Conservation (phyloP, 805 yeast species). For the baker's yeast (Saccharomyces cerevisiae) region DNA sequence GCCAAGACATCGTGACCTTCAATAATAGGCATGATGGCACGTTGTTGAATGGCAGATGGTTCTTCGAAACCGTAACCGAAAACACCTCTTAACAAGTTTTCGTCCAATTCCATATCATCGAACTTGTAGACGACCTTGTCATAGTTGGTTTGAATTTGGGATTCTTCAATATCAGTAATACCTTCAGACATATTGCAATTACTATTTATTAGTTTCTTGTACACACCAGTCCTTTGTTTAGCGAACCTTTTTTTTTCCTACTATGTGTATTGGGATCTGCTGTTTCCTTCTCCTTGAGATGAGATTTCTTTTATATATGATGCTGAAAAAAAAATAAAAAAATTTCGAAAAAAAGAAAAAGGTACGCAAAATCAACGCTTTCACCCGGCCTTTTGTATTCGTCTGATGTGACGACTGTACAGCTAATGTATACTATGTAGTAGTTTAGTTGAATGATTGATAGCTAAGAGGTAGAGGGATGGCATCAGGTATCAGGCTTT, state of each 20-base stretch:
- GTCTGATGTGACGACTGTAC: not conserved
- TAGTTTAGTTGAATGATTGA: not conserved
- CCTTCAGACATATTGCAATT: constrained; percentile 37
- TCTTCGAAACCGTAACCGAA: constrained; percentile 85
- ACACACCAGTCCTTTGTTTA: not conserved
- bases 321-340: not conserved
- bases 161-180: constrained; percentile 66
- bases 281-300: not conserved
- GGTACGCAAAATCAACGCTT: not conserved
- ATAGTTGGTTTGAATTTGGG: constrained; percentile 82
- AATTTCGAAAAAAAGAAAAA: not conserved
- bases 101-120: constrained; percentile 68
- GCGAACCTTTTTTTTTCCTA: not conserved
- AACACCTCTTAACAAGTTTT: constrained; percentile 48
- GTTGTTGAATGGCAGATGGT: constrained; percentile 92
- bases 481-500: constrained; percentile 1
- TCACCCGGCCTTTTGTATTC: not conserved
- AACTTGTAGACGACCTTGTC: constrained; percentile 71
- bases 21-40: constrained; percentile 89
- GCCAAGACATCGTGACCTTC: constrained; percentile 90
- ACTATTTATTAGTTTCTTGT: not conserved
- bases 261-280: not conserved
- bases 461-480: not conserved
- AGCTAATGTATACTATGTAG: not conserved
- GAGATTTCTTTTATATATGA: constrained; percentile 5